A percentile compares a stretch with the other conserved stretches of the same genome.
phyloP scores from a whole-genome alignment of 441 rosid species.

The Sinapis alba region DNA sequence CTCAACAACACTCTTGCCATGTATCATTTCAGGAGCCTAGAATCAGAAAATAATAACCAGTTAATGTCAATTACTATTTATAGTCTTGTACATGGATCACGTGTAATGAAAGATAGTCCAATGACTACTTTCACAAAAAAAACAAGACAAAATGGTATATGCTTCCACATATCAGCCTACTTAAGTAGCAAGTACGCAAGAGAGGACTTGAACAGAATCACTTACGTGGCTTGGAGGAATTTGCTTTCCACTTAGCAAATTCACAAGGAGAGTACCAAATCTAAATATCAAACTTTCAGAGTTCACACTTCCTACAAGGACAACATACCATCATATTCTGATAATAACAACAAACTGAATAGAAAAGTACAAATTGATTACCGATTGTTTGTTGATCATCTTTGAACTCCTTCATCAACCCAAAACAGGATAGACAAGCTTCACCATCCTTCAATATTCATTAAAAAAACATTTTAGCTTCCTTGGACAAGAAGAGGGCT shows the following conservation, averaged over 20 bases:
- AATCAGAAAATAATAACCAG: conserved; percentile 16
- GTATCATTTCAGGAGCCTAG: conserved; percentile 84
- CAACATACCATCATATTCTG: conserved; percentile 26
- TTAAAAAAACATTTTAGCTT: conserved; percentile 5
- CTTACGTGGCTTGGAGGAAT: conserved; percentile 68
- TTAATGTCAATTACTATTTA: background rate
- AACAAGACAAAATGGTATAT: background rate
- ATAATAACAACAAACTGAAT: background rate
- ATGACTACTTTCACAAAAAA: background rate
- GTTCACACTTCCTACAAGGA: conserved; percentile 56
- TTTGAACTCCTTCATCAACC: conserved; percentile 73
- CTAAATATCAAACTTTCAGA: conserved; percentile 56
- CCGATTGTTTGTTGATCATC: conserved; percentile 72
- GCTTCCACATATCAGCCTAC: background rate
- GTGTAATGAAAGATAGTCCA: background rate
- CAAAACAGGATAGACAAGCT: conserved; percentile 87
- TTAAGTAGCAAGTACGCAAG: background rate
- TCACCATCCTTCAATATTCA: conserved; percentile 70
- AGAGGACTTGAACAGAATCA: conserved; percentile 2
- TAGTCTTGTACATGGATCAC: background rate
- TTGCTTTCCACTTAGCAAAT: conserved; percentile 57
- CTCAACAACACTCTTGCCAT: conserved; percentile 53
- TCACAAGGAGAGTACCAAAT: conserved; percentile 59
- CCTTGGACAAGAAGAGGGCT: conserved; percentile 7
- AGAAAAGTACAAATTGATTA: conserved; percentile 18